Percentiles rank a stretch among this genome's conserved stretches.
Conservation (phyloP, 306 rosid genomes). For the Vicia sativa region DNA sequence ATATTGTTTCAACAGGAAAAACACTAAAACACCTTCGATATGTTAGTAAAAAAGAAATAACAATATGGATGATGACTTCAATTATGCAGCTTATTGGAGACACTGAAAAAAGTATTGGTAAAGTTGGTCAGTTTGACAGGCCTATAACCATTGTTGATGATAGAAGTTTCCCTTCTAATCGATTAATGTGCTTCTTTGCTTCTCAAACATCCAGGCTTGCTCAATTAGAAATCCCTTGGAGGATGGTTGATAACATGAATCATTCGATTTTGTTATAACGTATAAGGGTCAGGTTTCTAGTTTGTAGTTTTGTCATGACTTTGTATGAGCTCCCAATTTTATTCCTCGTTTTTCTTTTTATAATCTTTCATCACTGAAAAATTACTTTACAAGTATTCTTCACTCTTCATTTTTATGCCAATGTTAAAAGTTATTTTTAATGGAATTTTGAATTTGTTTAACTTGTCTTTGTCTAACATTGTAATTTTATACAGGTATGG, state of each 20-base stretch:
- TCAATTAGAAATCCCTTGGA: background rate
- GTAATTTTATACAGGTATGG: too few species aligned
- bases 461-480: too few species aligned
- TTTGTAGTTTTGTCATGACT: conserved; percentile 11
- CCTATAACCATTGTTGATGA: conserved; percentile 63
- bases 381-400: conserved; percentile 6
- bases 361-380: conserved; percentile 9
- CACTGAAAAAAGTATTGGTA: conserved; percentile 58
- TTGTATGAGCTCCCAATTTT: conserved; percentile 9
- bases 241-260: conserved; percentile 5
- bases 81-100: conserved; percentile 76
- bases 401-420: conserved; percentile 17
- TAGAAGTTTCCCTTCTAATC: conserved; percentile 37
- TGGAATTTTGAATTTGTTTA: too few species aligned
- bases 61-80: conserved; percentile 67
- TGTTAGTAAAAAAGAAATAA: conserved; percentile 69
- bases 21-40: conserved; percentile 61
- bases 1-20: conserved; percentile 72
- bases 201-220: background rate
- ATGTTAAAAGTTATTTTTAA: background rate
- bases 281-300: conserved; percentile 2
- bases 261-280: conserved; percentile 8
- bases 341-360: conserved; percentile 6
- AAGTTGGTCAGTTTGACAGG: conserved; percentile 80
- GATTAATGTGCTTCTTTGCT: background rate